phyloP scores from a whole-genome alignment of 208 protist genomes.

The Trypanosoma theileri region DNA sequence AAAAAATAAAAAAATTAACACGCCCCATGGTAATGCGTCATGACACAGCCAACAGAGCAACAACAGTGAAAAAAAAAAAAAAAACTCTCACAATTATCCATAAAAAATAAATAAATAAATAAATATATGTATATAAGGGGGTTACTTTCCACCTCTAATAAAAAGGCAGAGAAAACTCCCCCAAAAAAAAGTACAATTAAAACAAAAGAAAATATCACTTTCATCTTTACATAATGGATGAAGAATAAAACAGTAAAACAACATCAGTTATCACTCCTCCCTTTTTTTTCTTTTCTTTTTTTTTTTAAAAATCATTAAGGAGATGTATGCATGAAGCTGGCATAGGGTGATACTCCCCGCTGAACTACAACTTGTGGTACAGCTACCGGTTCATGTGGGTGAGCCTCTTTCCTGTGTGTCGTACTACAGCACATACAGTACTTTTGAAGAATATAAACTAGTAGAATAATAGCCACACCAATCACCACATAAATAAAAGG shows the following conservation, averaged over 20 bases:
- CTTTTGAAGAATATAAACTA: not conserved
- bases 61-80: too few species aligned
- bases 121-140: slow-evolving; percentile 19
- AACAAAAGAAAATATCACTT: not conserved
- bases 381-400: not conserved
- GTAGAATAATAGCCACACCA: slow-evolving; percentile 1
- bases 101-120: slow-evolving; percentile 19
- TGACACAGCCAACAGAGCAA: too few species aligned
- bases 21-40: too few species aligned
- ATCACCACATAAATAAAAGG: slow-evolving; percentile 14
- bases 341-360: too few species aligned
- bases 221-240: too few species aligned
- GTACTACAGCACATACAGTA: not conserved
- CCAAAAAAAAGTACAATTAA: not conserved
- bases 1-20: too few species aligned
- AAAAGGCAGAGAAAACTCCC: slow-evolving; percentile 1
- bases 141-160: slow-evolving; percentile 2
- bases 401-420: not conserved
- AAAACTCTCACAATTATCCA: too few species aligned
- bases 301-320: too few species aligned
- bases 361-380: not conserved
- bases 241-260: not conserved
- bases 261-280: not conserved
- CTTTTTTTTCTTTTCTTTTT: too few species aligned
- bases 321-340: not conserved